Evolutionary conservation across 2,329 filamentous ascomycete genomes (phyloP).

Genomic region (Hypoxylon sp.): DNA sequence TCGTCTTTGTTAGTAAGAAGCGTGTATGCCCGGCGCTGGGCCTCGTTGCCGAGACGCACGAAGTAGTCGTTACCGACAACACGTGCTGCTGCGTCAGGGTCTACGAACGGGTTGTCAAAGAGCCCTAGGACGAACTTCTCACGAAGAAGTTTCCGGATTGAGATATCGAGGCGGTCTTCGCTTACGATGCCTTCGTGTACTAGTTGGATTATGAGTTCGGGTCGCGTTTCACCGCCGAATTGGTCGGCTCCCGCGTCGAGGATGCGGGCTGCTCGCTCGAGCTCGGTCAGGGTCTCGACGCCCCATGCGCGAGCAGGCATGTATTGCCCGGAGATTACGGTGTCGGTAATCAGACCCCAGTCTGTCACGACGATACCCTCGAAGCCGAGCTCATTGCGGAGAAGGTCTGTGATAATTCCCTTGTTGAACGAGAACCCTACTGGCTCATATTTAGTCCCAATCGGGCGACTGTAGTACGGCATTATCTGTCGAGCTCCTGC

Average conservation of each 20-base stretch:
- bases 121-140: constrained; percentile 68
- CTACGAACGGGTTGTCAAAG: constrained; percentile 67
- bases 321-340: constrained; percentile 59
- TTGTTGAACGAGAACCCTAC: constrained; percentile 68
- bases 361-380: constrained; percentile 67
- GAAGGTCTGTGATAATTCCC: constrained; percentile 64
- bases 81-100: constrained; percentile 59
- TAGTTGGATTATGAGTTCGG: constrained; percentile 65
- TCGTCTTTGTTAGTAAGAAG: constrained; percentile 47
- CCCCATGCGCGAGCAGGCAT: constrained; percentile 67
- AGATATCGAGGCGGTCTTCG: constrained; percentile 63
- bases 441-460: constrained; percentile 63
- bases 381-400: constrained; percentile 64
- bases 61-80: constrained; percentile 64
- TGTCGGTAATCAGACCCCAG: constrained; percentile 67
- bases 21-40: constrained; percentile 53
- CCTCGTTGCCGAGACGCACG: constrained; percentile 55
- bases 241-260: constrained; percentile 68
- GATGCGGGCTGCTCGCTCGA: constrained; percentile 61
- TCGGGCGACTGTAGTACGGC: constrained; percentile 66
- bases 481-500: constrained; percentile 67
- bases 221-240: constrained; percentile 65
- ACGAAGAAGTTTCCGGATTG: constrained; percentile 62
- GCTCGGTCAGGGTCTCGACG: constrained; percentile 61
- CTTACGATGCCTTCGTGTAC: constrained; percentile 59